Conservation (phyloP, 495 filamentous ascomycete species). For the Penicilliopsis zonata region DNA sequence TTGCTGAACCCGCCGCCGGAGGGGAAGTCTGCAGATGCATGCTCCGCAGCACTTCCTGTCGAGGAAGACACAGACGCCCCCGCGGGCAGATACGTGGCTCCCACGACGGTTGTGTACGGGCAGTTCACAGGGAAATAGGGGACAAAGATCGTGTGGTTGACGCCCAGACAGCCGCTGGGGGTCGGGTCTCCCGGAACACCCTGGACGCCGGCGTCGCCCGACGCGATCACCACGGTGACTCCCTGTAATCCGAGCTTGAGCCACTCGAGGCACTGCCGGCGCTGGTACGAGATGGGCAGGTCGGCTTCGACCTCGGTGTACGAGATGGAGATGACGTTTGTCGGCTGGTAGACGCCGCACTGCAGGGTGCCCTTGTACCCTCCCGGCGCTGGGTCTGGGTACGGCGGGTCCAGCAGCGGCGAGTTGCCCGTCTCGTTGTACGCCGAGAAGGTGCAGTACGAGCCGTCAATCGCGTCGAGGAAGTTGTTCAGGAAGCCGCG, state of each 20-base stretch:
- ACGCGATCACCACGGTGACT: constrained; percentile 47
- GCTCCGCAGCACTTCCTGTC: constrained; percentile 25
- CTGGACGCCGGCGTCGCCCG: constrained; percentile 48
- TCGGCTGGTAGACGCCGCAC: constrained; percentile 48
- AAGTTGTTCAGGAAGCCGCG: constrained; percentile 33
- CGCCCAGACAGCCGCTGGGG: constrained; percentile 25
- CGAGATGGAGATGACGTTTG: constrained; percentile 49
- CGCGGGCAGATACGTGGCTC: constrained; percentile 31
- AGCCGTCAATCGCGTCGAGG: constrained; percentile 50
- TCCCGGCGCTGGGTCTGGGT: constrained; percentile 38
- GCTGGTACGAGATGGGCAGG: constrained; percentile 38
- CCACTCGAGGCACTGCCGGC: constrained; percentile 45
- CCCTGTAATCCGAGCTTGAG: constrained; percentile 58
- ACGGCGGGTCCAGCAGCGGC: constrained; percentile 32
- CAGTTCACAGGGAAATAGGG: constrained; percentile 40
- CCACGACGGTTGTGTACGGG: constrained; percentile 40
- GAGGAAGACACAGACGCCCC: too few species aligned
- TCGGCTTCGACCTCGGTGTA: constrained; percentile 42
- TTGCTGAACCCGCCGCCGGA: constrained; percentile 62
- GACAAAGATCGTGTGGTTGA: constrained; percentile 30
- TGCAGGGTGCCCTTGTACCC: constrained; percentile 46
- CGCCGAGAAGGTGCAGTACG: constrained; percentile 37
- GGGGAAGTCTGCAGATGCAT: constrained; percentile 30
- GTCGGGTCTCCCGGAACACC: constrained; percentile 25
- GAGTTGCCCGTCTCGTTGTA: constrained; percentile 36